Evolutionary conservation across 2,329 filamentous ascomycete species (phyloP).

Genomic region (Neopestalotiopsis clavispora): DNA sequence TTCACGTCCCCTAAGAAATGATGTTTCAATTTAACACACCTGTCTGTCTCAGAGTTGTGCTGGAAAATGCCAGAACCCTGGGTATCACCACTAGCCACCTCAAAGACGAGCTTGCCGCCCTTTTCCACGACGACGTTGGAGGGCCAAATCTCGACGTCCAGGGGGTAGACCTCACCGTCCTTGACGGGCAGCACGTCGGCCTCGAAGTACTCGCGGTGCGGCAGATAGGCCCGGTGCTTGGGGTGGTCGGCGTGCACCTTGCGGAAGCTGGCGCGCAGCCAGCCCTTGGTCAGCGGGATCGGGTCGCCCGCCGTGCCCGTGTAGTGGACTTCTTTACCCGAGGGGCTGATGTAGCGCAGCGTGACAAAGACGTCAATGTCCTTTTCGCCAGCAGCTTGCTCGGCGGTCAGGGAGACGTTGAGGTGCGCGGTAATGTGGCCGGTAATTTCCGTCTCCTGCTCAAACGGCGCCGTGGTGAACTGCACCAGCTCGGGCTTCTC

Average conservation of each 20-base stretch:
- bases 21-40: too few species aligned
- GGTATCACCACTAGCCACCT: conserved; percentile 53
- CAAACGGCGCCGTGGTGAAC: conserved; percentile 63
- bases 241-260: conserved; percentile 56
- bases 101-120: conserved; percentile 51
- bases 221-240: conserved; percentile 58
- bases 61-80: conserved; percentile 56
- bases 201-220: conserved; percentile 62
- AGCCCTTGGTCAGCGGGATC: conserved; percentile 67
- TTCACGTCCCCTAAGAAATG: too few species aligned
- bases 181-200: conserved; percentile 60
- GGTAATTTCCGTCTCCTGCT: conserved; percentile 70
- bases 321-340: conserved; percentile 64
- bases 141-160: conserved; percentile 70
- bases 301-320: conserved; percentile 70
- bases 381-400: conserved; percentile 42
- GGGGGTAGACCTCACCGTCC: conserved; percentile 58
- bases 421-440: conserved; percentile 70
- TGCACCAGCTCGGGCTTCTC: conserved; percentile 58
- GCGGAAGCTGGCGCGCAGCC: conserved; percentile 63
- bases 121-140: conserved; percentile 62
- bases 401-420: conserved; percentile 66
- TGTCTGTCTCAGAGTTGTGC: conserved; percentile 48
- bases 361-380: conserved; percentile 71
- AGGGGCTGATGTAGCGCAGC: conserved; percentile 59